A percentile compares a stretch with the other conserved stretches of the same genome.
These are phyloP conservation scores for Mortierella sp. DNA, from an alignment of 371 early-diverging fungal genomes.

Conservation along the genomic window DNA sequence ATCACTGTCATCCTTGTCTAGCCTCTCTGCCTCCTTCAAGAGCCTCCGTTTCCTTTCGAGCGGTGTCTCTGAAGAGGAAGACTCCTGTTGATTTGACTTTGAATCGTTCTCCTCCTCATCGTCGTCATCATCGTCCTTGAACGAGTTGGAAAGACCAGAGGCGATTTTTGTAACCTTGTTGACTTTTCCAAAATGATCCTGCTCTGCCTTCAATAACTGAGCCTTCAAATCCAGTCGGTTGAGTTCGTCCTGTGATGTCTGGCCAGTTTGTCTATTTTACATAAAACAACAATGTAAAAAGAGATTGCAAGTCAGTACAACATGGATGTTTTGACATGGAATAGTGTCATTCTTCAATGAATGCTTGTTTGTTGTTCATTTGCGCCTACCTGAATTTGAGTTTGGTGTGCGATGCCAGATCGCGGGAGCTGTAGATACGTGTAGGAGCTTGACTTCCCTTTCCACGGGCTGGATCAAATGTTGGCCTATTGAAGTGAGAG, in stretches of 20 bases:
- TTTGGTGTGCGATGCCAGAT: constrained; percentile 88
- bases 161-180: constrained; percentile 43
- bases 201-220: constrained; percentile 78
- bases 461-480: constrained; percentile 88
- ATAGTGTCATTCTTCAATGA: too few species aligned
- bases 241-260: constrained; percentile 79
- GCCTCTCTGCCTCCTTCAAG: constrained; percentile 55
- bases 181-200: constrained; percentile 70
- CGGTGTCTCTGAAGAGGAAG: constrained; percentile 48
- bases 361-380: too few species aligned
- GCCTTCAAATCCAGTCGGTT: constrained; percentile 73
- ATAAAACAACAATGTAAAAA: constrained; percentile 5
- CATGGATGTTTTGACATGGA: not conserved
- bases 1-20: constrained; percentile 78
- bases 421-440: constrained; percentile 80
- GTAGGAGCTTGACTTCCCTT: constrained; percentile 82
- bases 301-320: not conserved
- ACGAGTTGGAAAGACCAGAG: constrained; percentile 31
- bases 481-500: constrained; percentile 63
- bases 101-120: constrained; percentile 38
- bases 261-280: constrained; percentile 78
- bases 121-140: constrained; percentile 47
- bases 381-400: constrained; percentile 83
- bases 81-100: constrained; percentile 27
- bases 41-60: constrained; percentile 57